Conservation (phyloP, 495 filamentous ascomycete species). For the Penicillium salamii region DNA sequence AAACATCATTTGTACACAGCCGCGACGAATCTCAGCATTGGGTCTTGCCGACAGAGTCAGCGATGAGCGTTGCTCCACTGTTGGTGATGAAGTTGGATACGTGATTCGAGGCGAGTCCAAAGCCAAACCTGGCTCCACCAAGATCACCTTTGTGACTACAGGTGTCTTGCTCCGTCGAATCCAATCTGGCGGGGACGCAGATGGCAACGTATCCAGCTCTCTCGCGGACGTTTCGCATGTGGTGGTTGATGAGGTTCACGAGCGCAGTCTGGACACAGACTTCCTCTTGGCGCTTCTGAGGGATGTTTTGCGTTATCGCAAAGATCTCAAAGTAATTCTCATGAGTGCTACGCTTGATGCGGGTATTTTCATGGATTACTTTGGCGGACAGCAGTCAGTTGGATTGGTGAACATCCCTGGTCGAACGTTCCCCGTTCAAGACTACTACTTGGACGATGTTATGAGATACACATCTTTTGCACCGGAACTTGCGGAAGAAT, state of each 20-base stretch:
- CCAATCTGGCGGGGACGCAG: constrained; percentile 77
- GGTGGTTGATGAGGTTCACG: constrained; percentile 96
- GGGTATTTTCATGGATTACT: constrained; percentile 80
- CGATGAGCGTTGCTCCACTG: constrained; percentile 76
- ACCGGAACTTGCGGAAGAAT: constrained; percentile 33
- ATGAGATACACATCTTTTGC: constrained; percentile 75
- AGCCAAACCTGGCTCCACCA: constrained; percentile 62
- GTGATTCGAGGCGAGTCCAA: constrained; percentile 91
- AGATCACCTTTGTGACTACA: constrained; percentile 94
- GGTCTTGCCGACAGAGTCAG: constrained; percentile 92
- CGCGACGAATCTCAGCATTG: constrained; percentile 88
- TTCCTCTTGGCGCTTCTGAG: constrained; percentile 87
- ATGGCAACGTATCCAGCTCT: constrained; percentile 72
- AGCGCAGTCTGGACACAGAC: constrained; percentile 92
- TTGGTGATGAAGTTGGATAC: constrained; percentile 92
- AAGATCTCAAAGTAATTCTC: constrained; percentile 87
- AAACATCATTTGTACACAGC: constrained; percentile 97
- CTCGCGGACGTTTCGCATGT: constrained; percentile 90
- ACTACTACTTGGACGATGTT: constrained; percentile 89
- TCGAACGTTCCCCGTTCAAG: constrained; percentile 83
- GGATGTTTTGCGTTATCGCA: constrained; percentile 71
- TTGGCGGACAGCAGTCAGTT: constrained; percentile 64
- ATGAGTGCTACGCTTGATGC: constrained; percentile 98
- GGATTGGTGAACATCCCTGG: constrained; percentile 82
- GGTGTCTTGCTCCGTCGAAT: constrained; percentile 89